These are phyloP conservation scores for Kluyveromyces wickerhamii DNA, from an alignment of 805 yeast genomes.

Conservation along the genomic window DNA sequence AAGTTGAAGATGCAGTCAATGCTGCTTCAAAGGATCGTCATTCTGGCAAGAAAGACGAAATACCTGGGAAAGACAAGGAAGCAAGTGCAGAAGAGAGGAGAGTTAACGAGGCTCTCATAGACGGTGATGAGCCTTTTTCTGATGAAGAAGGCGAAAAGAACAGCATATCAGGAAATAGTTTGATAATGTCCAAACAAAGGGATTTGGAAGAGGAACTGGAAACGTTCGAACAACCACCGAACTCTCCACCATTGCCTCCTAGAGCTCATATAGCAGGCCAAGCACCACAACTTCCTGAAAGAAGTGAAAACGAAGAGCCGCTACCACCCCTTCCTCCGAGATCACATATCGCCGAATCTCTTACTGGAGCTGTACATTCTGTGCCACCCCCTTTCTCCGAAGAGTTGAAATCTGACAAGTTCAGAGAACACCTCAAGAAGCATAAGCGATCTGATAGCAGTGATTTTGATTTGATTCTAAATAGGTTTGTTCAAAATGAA, in stretches of 20 bases:
- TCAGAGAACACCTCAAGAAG: slow-evolving; percentile 17
- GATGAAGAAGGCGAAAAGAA: no score
- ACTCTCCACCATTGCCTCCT: slow-evolving; percentile 2
- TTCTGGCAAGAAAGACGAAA: no score
- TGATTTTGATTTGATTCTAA: slow-evolving; percentile 51
- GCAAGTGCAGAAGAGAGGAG: no score
- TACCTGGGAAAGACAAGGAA: no score
- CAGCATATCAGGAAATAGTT: slow-evolving; percentile 5
- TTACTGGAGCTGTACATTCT: slow-evolving; percentile 8
- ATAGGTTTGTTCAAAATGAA: slow-evolving; percentile 50
- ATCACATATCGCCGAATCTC: background rate
- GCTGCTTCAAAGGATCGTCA: background rate
- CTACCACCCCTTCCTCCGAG: slow-evolving; percentile 2
- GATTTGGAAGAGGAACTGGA: background rate
- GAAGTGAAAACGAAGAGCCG: background rate
- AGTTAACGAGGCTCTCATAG: background rate
- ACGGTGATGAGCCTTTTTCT: no score
- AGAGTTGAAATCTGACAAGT: slow-evolving; percentile 23
- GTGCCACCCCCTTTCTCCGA: slow-evolving; percentile 28
- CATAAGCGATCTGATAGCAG: slow-evolving; percentile 24
- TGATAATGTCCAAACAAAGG: slow-evolving; percentile 6
- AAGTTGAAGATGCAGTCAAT: background rate
- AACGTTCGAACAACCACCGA: background rate
- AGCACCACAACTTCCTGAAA: background rate
- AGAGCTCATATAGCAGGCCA: background rate